Conservation (phyloP, 208 protist genomes). For the Entamoeba invadens region DNA sequence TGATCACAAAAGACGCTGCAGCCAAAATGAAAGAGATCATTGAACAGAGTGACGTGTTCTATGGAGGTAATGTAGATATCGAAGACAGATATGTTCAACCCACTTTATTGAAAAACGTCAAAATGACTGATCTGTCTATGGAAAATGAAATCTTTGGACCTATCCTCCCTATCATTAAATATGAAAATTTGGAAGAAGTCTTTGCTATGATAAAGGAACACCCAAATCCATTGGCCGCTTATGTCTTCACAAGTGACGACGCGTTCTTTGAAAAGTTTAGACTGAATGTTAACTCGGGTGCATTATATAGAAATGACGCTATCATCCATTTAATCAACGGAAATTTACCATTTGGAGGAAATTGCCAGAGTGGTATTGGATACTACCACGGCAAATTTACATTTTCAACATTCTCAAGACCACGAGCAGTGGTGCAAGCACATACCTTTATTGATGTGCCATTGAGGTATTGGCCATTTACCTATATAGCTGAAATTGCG, state of each 20-base stretch:
- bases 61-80: slow-evolving; percentile 51
- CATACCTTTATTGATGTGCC: not conserved
- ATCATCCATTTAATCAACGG: slow-evolving; percentile 40
- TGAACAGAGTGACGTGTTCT: slow-evolving; percentile 6
- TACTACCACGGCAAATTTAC: slow-evolving; percentile 53
- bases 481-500: not conserved
- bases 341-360: slow-evolving; percentile 65
- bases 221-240: slow-evolving; percentile 60
- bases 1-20: slow-evolving; percentile 43
- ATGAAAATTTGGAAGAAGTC: slow-evolving; percentile 38
- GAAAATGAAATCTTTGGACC: slow-evolving; percentile 73
- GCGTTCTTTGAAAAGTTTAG: slow-evolving; percentile 35
- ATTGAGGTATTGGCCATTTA: not conserved
- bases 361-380: slow-evolving; percentile 62
- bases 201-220: slow-evolving; percentile 47
- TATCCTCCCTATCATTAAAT: slow-evolving; percentile 53
- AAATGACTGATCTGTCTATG: slow-evolving; percentile 35
- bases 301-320: slow-evolving; percentile 50
- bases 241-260: slow-evolving; percentile 58
- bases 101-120: slow-evolving; percentile 53
- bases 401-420: slow-evolving; percentile 52
- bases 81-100: slow-evolving; percentile 50
- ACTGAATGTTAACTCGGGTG: slow-evolving; percentile 41
- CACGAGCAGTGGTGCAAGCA: not conserved
- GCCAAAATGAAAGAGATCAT: slow-evolving; percentile 44